These are phyloP conservation scores for Kuraishia borneana DNA, from an alignment of 805 yeast genomes.

Conservation along the genomic window DNA sequence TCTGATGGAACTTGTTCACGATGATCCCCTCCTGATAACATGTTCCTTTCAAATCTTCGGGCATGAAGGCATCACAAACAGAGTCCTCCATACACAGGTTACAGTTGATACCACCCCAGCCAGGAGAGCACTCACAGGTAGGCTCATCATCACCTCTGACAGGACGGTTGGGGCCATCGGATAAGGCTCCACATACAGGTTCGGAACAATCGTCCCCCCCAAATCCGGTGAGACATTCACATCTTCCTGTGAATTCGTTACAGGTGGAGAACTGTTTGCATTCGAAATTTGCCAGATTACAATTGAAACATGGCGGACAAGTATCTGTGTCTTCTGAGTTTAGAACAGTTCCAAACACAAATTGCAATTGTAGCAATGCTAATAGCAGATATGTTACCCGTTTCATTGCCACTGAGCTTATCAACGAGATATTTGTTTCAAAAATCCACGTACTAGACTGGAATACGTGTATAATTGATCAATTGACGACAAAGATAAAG, in stretches of 20 bases:
- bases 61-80: conserved; percentile 81
- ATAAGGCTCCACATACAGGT: conserved; percentile 78
- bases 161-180: conserved; percentile 59
- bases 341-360: no score
- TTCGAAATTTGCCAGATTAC: conserved; percentile 81
- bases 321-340: conserved; percentile 20
- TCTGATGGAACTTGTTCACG: conserved; percentile 73
- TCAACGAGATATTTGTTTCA: no score
- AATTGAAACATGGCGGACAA: conserved; percentile 92
- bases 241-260: conserved; percentile 77
- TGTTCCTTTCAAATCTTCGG: conserved; percentile 72
- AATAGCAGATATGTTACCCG: no score
- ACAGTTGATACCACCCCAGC: conserved; percentile 95
- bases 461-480: no score
- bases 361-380: no score
- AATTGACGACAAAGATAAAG: no score
- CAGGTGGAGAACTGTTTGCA: conserved; percentile 90
- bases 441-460: no score
- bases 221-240: conserved; percentile 88
- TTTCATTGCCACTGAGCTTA: no score
- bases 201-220: conserved; percentile 88
- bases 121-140: conserved; percentile 63
- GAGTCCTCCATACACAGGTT: conserved; percentile 66
- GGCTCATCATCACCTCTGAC: conserved; percentile 35
- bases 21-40: conserved; percentile 81